These are phyloP conservation scores for carrot (Daucus carota) DNA, from an alignment of 129 eudicot genomes.

Conservation along the genomic window DH1_v3.0 NC_030383.2:48862501-48863000, in stretches of 20 bases:
- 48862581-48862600: too few relatives aligned
- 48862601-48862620: too few relatives aligned
- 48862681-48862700: too few relatives aligned
- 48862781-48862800: neutral
- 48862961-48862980: slow-evolving; percentile 4
- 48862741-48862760: neutral
- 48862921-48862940: neutral
- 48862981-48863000: neutral
- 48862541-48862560: too few relatives aligned
- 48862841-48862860: slow-evolving; percentile 26
- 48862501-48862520: too few relatives aligned
- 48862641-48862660: too few relatives aligned
- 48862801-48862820: neutral
- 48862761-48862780: neutral
- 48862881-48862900: slow-evolving; percentile 4
- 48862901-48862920: neutral
- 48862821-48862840: slow-evolving; percentile 57
- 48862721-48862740: neutral
- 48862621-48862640: too few relatives aligned
- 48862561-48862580: too few relatives aligned
- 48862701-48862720: neutral
- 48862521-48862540: too few relatives aligned
- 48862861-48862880: neutral
- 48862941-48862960: neutral
- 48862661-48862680: too few relatives aligned